A percentile compares a stretch with the other conserved stretches of the same genome.
These are phyloP conservation scores for Aristolochia contorta DNA, from an alignment of 164 flowering plant genomes.

Conservation along the genomic window DNA sequence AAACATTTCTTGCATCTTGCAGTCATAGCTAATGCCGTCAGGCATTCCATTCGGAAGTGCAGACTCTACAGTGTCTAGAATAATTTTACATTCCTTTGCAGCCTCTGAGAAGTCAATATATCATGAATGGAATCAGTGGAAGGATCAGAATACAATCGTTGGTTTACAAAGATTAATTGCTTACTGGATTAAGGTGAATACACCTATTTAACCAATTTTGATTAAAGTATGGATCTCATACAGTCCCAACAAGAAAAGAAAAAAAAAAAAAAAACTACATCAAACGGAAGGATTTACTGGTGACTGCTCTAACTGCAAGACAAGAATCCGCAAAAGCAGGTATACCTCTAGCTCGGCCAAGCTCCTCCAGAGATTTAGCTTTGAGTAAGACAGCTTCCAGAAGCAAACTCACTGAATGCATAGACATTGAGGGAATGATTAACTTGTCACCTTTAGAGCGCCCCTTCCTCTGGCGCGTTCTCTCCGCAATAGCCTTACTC, in stretches of 20 bases:
- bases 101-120: conserved; percentile 39
- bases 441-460: conserved; percentile 40
- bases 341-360: conserved; percentile 61
- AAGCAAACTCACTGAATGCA: conserved; percentile 91
- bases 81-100: conserved; percentile 72
- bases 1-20: conserved; percentile 82
- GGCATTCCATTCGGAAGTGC: conserved; percentile 74
- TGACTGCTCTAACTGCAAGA: too few species aligned
- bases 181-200: too few species aligned
- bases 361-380: conserved; percentile 68
- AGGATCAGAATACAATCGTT: too few species aligned
- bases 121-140: neutral
- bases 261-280: too few species aligned
- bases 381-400: conserved; percentile 88
- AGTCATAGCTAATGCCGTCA: conserved; percentile 42
- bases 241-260: too few species aligned
- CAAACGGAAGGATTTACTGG: too few species aligned
- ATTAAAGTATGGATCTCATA: too few species aligned
- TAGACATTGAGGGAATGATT: conserved; percentile 54
- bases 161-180: too few species aligned
- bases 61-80: conserved; percentile 75
- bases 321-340: too few species aligned
- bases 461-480: conserved; percentile 39
- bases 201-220: too few species aligned
- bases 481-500: conserved; percentile 57